Evolutionary conservation across 1,139 yeast genomes (phyloP).

Genomic region (Zygosaccharomyces pseudobailii): DNA sequence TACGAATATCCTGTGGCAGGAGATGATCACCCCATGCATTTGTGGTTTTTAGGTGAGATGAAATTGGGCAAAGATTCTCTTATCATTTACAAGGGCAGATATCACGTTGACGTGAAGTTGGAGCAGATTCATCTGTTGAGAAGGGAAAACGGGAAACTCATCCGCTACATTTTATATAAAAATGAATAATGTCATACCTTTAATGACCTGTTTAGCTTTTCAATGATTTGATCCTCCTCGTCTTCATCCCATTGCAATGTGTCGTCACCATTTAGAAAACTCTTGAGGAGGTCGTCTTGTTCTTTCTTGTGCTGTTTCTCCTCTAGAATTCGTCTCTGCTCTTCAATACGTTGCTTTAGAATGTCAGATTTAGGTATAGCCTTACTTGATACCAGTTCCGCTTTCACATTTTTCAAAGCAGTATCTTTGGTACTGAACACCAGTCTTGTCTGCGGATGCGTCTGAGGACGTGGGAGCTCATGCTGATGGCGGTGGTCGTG

Average conservation of each 20-base stretch:
- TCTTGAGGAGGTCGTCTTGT: slow-evolving; percentile 27
- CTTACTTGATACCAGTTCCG: neutral
- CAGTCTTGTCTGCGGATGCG: slow-evolving; percentile 4
- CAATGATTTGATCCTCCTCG: slow-evolving; percentile 20
- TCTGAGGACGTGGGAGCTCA: neutral
- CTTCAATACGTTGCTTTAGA: slow-evolving; percentile 30
- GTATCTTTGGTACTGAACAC: slow-evolving; percentile 9
- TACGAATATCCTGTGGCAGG: slow-evolving; percentile 29
- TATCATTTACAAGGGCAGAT: slow-evolving; percentile 30
- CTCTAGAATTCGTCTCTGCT: slow-evolving; percentile 25
- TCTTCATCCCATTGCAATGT: slow-evolving; percentile 29
- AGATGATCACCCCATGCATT: slow-evolving; percentile 26
- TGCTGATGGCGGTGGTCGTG: neutral
- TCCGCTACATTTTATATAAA: slow-evolving; percentile 29
- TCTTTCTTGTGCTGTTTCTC: slow-evolving; percentile 24
- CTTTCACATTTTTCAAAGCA: slow-evolving; percentile 1
- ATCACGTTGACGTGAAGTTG: slow-evolving; percentile 29
- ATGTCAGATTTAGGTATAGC: slow-evolving; percentile 11
- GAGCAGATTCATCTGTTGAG: slow-evolving; percentile 28
- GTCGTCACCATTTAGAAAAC: slow-evolving; percentile 28
- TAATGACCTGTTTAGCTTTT: slow-evolving; percentile 12
- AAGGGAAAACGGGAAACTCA: slow-evolving; percentile 24
- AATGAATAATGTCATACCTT: slow-evolving; percentile 11
- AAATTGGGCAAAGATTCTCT: slow-evolving; percentile 20
- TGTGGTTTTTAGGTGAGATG: slow-evolving; percentile 32